Evolutionary conservation across 768 basidiomycete species (phyloP).

Genomic region (Ramaria sp.): DNA sequence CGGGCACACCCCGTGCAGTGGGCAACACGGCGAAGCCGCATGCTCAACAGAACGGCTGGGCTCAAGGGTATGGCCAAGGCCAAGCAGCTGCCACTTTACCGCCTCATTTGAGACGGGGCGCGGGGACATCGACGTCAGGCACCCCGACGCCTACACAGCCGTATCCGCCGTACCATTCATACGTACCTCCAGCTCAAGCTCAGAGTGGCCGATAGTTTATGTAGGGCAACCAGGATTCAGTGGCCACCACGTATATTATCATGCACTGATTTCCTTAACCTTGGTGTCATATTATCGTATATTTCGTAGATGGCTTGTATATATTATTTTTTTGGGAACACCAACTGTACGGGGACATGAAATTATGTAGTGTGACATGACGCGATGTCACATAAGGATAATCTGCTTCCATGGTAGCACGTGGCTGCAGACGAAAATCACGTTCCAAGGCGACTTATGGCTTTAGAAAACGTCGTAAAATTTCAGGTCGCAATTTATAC

Average conservation of each 20-base stretch:
- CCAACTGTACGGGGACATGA: background rate
- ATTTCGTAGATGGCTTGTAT: background rate
- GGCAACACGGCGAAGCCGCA: slow-evolving; percentile 10
- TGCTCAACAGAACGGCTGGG: slow-evolving; percentile 6
- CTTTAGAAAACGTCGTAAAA: no score
- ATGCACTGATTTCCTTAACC: no score
- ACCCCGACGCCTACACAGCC: slow-evolving; percentile 1
- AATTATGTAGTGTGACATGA: background rate
- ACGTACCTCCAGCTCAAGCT: background rate
- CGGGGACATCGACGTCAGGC: slow-evolving; percentile 5
- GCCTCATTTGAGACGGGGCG: slow-evolving; percentile 3
- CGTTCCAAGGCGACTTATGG: no score
- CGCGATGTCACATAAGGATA: background rate
- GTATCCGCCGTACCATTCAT: slow-evolving; percentile 2
- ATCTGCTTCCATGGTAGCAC: no score
- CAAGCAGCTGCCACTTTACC: slow-evolving; percentile 5
- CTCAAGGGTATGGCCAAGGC: slow-evolving; percentile 3
- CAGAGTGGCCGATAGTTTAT: background rate
- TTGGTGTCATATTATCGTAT: background rate
- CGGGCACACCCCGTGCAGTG: slow-evolving; percentile 1
- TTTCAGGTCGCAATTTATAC: no score
- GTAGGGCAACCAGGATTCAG: background rate
- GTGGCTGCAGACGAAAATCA: no score
- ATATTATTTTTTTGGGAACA: background rate
- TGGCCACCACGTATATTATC: no score